Base-by-base conservation (phyloP, 2,329 filamentous ascomycete species). In the Lecanicillium sp. region DNA sequence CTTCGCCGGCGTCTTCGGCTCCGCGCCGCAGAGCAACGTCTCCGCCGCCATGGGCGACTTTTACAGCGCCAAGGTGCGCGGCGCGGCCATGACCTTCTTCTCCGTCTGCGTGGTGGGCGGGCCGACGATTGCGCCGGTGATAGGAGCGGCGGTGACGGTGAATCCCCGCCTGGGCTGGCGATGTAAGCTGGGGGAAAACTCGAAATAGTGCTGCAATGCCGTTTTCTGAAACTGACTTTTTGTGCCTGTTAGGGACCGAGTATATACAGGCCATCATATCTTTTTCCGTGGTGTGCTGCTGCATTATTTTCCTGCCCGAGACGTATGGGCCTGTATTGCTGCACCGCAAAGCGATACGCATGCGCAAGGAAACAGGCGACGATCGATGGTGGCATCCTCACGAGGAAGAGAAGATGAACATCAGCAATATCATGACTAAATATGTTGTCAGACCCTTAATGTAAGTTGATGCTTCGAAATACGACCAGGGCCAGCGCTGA, bases 21-120 rank as follows among this genome's bases (percentile, higher is more conserved):
- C 76, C 1, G 78, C 77, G 2, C 77, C 78, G 2, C 62, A 83
- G 51, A 82, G 77, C 14, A 83, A 83, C 56, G 73, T 75, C 2
- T 77, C 77, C 5, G 79, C 78, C 49, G 75, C 80, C 9, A 75
- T 83, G 48, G 78, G 78, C 14, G 79, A 83, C 57, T 76, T 82
- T 64, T 83, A 81, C 56, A 56, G 63, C 5, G 71, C 73, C 5
- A 59, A 64, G 4, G 64, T 79, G 42, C 65, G 79, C 51, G 78
- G 79, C 9, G 73, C 74, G 3, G 81, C 81, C 3, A 78, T 84
- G 60, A 75, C 80, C 0, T 72, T 73, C 1, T 84, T 83, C 57
- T 76, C 77, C 2, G 70, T 81, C 64, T 73, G 78, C 0, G 75
- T 83, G 1, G 73, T 81, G 7, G 74, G 73, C 3, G 77, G 77